A percentile compares a stretch with the other conserved stretches of the same genome.
Conservation (phyloP, 768 basidiomycete genomes). For the Suillus discolor region DNA sequence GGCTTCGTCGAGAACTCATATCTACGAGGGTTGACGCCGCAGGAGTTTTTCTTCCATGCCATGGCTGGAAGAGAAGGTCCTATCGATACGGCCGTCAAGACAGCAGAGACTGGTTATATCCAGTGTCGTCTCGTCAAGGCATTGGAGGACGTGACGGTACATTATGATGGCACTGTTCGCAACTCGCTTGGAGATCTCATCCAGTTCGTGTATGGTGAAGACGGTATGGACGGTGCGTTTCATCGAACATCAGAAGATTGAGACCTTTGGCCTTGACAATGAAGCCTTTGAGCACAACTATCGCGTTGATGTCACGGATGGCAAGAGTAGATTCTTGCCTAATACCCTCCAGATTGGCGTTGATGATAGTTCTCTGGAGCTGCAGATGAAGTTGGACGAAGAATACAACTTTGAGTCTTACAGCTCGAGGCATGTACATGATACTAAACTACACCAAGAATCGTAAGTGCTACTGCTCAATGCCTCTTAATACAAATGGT, state of each 20-base stretch:
- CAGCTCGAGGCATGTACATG: too few relatives aligned
- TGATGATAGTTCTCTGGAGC: too few relatives aligned
- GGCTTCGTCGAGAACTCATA: conserved; percentile 99
- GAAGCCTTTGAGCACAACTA: too few relatives aligned
- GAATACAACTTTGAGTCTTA: too few relatives aligned
- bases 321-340: too few relatives aligned
- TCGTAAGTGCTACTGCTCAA: too few relatives aligned
- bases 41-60: conserved; percentile 99
- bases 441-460: too few relatives aligned
- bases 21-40: conserved; percentile 91
- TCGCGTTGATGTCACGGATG: too few relatives aligned
- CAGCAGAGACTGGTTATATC: conserved; percentile 98
- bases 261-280: conserved; percentile 69
- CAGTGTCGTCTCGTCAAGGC: conserved; percentile 98
- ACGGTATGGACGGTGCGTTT: conserved; percentile 97
- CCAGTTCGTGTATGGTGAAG: conserved; percentile 97
- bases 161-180: conserved; percentile 96
- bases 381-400: too few relatives aligned
- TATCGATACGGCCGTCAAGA: conserved; percentile 99
- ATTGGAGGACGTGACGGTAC: conserved; percentile 95
- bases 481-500: too few relatives aligned
- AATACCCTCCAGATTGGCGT: too few relatives aligned
- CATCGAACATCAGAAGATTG: conserved; percentile 94
- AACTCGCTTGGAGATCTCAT: conserved; percentile 97
- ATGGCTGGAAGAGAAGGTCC: conserved; percentile 99